phyloP scores from a whole-genome alignment of 805 yeast genomes.

The Yarrowia sp. region DNA sequence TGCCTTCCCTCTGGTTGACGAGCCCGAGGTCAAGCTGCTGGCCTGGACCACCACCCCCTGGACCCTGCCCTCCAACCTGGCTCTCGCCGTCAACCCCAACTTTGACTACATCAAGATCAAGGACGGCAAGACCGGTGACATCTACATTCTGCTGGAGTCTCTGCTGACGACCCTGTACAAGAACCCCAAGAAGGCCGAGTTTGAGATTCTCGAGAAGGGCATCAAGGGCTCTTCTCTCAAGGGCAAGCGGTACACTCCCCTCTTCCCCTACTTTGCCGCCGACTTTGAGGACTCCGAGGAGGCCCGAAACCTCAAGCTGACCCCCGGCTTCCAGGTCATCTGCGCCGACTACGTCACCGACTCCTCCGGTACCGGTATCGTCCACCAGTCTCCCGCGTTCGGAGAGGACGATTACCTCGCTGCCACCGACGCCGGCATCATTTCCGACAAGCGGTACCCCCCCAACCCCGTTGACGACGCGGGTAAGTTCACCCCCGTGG shows the following conservation, averaged over 20 bases:
- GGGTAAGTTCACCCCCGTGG: slow-evolving; percentile 78
- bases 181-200: slow-evolving; percentile 89
- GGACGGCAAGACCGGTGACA: slow-evolving; percentile 79
- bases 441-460: slow-evolving; percentile 63
- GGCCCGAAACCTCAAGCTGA: slow-evolving; percentile 6
- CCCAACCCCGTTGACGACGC: slow-evolving; percentile 95
- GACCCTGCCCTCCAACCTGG: slow-evolving; percentile 95
- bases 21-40: slow-evolving; percentile 77
- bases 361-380: slow-evolving; percentile 99
- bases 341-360: slow-evolving; percentile 80
- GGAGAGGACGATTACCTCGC: slow-evolving; percentile 98
- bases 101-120: slow-evolving; percentile 88
- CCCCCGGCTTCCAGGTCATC: slow-evolving; percentile 75
- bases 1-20: slow-evolving; percentile 77
- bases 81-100: slow-evolving; percentile 85
- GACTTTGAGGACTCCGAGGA: slow-evolving; percentile 53
- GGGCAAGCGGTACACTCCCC: slow-evolving; percentile 78
- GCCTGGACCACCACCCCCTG: slow-evolving; percentile 99
- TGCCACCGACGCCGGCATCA: slow-evolving; percentile 71
- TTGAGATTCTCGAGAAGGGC: slow-evolving; percentile 68
- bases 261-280: slow-evolving; percentile 77
- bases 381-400: slow-evolving; percentile 96
- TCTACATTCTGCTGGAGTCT: slow-evolving; percentile 81
- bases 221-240: slow-evolving; percentile 75
- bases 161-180: slow-evolving; percentile 83